Percentiles rank a stretch among this genome's conserved stretches.
Conservation (phyloP, 441 rosid species). For the Lepidium campestre region DNA sequence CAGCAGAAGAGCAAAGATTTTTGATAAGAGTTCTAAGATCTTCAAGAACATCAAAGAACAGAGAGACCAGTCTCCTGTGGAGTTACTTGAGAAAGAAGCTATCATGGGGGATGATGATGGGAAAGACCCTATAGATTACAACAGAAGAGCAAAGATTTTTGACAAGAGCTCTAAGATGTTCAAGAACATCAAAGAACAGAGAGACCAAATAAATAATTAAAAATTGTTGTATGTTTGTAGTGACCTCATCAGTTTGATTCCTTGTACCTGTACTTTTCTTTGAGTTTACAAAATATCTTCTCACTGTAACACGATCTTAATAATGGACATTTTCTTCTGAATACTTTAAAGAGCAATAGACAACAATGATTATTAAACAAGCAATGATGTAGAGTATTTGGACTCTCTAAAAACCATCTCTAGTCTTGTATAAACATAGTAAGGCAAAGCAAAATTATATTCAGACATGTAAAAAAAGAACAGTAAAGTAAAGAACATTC, state of each 20-base stretch:
- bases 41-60: slow-evolving; percentile 54
- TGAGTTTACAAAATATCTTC: neutral
- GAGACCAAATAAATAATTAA: slow-evolving; percentile 1
- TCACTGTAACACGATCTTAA: slow-evolving; percentile 2
- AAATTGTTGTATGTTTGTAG: neutral
- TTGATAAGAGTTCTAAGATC: slow-evolving; percentile 58
- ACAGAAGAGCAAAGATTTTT: slow-evolving; percentile 74
- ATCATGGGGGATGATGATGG: slow-evolving; percentile 84
- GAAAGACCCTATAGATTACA: slow-evolving; percentile 59
- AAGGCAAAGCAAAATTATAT: neutral
- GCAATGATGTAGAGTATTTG: neutral
- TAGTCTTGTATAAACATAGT: neutral
- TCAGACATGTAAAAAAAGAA: neutral
- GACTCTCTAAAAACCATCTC: neutral
- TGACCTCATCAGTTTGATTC: neutral
- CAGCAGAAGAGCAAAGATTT: slow-evolving; percentile 72
- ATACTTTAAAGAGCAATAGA: neutral
- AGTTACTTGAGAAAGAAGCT: slow-evolving; percentile 75
- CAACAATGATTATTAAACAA: neutral
- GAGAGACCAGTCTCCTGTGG: slow-evolving; percentile 30
- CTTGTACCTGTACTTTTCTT: neutral
- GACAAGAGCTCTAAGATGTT: slow-evolving; percentile 58
- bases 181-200: slow-evolving; percentile 29
- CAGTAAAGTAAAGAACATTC: neutral
- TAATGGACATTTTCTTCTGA: neutral